A percentile compares a stretch with the other conserved stretches of the same genome.
Evolutionary conservation across 805 yeast genomes (phyloP).

Genomic region (Sugiyamaella marilandica): DNA sequence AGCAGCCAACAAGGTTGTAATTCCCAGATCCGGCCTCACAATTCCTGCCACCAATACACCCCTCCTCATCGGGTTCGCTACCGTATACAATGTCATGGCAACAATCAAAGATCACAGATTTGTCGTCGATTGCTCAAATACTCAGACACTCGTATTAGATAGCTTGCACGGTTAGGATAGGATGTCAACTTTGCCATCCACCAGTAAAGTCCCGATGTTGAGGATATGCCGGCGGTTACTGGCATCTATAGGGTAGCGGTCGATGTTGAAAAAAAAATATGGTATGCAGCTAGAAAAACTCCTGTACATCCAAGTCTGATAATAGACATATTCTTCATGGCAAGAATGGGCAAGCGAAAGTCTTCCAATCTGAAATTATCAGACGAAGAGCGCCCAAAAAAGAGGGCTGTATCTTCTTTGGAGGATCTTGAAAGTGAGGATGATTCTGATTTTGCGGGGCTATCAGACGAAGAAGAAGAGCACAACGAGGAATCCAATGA

Average conservation of each 20-base stretch:
- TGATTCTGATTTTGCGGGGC: conserved; percentile 17
- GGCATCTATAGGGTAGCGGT: too few relatives aligned
- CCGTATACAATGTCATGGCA: background rate
- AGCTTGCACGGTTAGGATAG: background rate
- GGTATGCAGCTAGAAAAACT: too few relatives aligned
- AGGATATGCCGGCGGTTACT: too few relatives aligned
- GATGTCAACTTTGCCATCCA: background rate
- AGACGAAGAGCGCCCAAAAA: conserved; percentile 3
- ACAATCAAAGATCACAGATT: background rate
- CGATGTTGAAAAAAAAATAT: too few relatives aligned
- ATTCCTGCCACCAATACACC: background rate
- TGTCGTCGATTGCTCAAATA: background rate
- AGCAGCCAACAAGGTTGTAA: too few relatives aligned
- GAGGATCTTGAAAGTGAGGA: conserved; percentile 9
- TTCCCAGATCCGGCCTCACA: too few relatives aligned
- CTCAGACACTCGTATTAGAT: background rate
- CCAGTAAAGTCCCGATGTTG: background rate
- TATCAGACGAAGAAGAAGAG: conserved; percentile 26
- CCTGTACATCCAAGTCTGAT: too few relatives aligned
- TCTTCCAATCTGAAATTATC: background rate
- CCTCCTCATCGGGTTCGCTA: background rate
- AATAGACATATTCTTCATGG: too few relatives aligned
- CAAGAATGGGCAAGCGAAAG: conserved; percentile 2
- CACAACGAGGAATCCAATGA: conserved; percentile 24
- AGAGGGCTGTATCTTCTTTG: conserved; percentile 4